These are phyloP conservation scores for Choricystis sp. DNA, from an alignment of 139 green algal species.

Conservation along the genomic window DNA sequence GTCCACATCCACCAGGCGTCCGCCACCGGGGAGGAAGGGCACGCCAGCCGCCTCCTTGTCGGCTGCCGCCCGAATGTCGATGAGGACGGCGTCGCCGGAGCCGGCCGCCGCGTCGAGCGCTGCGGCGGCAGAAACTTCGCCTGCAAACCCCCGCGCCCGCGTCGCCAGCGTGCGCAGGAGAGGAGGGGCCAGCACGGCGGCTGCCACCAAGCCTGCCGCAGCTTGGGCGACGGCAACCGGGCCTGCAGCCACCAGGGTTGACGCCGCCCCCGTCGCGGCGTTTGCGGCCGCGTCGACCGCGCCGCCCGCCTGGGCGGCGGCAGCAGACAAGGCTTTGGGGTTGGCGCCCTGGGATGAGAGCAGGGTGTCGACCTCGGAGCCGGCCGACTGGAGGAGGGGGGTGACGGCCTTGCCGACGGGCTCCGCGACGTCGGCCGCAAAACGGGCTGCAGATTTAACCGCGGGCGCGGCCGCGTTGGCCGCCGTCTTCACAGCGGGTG, in stretches of 20 bases:
- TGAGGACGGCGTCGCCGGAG: slow-evolving; percentile 34
- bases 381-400: slow-evolving; percentile 4
- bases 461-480: slow-evolving; percentile 24
- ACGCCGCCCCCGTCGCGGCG: slow-evolving; percentile 13
- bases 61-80: slow-evolving; percentile 53
- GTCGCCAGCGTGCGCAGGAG: slow-evolving; percentile 36
- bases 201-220: slow-evolving; percentile 13
- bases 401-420: slow-evolving; percentile 6
- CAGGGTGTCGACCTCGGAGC: slow-evolving; percentile 13
- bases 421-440: slow-evolving; percentile 8
- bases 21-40: slow-evolving; percentile 49
- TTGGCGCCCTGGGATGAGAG: slow-evolving; percentile 19
- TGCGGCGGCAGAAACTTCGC: slow-evolving; percentile 39
- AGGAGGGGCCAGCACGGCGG: slow-evolving; percentile 26
- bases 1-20: slow-evolving; percentile 53
- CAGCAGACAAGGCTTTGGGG: slow-evolving; percentile 3
- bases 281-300: slow-evolving; percentile 14
- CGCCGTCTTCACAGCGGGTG: slow-evolving; percentile 39
- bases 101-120: slow-evolving; percentile 38
- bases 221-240: slow-evolving; percentile 49
- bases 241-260: slow-evolving; percentile 18
- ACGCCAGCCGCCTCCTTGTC: slow-evolving; percentile 68
- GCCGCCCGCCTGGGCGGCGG: slow-evolving; percentile 13
- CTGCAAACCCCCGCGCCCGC: slow-evolving; percentile 19
- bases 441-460: slow-evolving; percentile 20